Percentiles rank a stretch among this genome's conserved stretches.
Conservation (phyloP, 305 asterid genomes). For the Fraxinus ornus region DNA sequence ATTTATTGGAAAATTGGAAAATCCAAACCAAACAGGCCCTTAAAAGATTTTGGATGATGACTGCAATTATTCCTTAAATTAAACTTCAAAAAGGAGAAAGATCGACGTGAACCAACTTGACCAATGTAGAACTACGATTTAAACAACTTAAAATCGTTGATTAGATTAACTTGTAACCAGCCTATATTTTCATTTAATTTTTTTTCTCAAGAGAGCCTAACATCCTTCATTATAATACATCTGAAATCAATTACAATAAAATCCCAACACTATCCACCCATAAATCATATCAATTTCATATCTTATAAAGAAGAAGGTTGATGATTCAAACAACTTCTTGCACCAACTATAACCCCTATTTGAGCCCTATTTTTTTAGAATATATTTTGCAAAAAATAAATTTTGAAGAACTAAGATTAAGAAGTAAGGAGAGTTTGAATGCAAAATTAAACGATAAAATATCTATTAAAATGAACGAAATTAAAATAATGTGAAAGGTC, state of each 20-base stretch:
- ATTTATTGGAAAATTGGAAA: no score
- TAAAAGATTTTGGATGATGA: background rate
- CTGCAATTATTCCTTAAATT: no score
- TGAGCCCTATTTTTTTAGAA: no score
- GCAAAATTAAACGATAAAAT: background rate
- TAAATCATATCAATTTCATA: background rate
- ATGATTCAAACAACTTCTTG: background rate
- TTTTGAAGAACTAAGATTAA: no score
- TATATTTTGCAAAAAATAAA: no score
- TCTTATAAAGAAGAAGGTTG: background rate
- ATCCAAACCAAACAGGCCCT: no score
- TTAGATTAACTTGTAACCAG: no score
- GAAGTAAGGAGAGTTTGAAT: background rate
- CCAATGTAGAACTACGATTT: background rate
- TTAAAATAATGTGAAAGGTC: background rate
- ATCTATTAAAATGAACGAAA: background rate
- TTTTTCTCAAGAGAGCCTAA: background rate
- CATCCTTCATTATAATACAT: background rate
- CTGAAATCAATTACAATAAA: background rate
- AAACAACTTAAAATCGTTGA: background rate
- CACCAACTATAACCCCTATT: no score
- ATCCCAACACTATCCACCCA: background rate
- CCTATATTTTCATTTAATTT: no score
- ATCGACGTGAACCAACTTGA: background rate
- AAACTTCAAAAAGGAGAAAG: background rate